Evolutionary conservation across 1,284 basidiomycete genomes (phyloP).

Genomic region (Lentinula novae-zelandiae): DNA sequence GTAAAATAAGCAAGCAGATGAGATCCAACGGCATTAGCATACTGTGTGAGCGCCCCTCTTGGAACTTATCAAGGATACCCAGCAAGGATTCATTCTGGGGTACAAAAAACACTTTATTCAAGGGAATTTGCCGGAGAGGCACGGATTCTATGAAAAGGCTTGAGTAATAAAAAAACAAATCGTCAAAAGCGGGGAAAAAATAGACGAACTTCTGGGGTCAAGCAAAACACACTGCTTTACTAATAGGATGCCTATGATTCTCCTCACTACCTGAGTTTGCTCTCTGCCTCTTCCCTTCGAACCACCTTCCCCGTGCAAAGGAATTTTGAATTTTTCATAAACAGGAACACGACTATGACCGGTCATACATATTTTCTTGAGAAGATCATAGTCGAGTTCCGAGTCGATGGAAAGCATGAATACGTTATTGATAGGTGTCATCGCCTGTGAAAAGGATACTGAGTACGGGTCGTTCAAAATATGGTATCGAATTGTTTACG

Average conservation of each 20-base stretch:
- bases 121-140: conserved; percentile 72
- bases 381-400: conserved; percentile 74
- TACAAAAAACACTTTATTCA: conserved; percentile 85
- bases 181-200: neutral
- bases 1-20: neutral
- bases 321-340: conserved; percentile 68
- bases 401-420: conserved; percentile 84
- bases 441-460: too few species aligned
- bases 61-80: conserved; percentile 86
- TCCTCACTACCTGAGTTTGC: conserved; percentile 55
- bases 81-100: conserved; percentile 84
- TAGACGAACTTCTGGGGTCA: conserved; percentile 71
- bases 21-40: neutral
- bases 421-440: conserved; percentile 79
- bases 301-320: conserved; percentile 29
- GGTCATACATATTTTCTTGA: conserved; percentile 71
- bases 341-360: conserved; percentile 80
- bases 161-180: conserved; percentile 4
- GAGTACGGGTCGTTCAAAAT: too few species aligned
- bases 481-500: conserved; percentile 14
- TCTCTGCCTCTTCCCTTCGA: conserved; percentile 14
- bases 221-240: conserved; percentile 88
- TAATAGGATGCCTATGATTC: conserved; percentile 77
- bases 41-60: conserved; percentile 85
- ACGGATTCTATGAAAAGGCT: conserved; percentile 54